Base-by-base conservation (phyloP, 179 eudicot species). In the Beta macrorhiza region DNA sequence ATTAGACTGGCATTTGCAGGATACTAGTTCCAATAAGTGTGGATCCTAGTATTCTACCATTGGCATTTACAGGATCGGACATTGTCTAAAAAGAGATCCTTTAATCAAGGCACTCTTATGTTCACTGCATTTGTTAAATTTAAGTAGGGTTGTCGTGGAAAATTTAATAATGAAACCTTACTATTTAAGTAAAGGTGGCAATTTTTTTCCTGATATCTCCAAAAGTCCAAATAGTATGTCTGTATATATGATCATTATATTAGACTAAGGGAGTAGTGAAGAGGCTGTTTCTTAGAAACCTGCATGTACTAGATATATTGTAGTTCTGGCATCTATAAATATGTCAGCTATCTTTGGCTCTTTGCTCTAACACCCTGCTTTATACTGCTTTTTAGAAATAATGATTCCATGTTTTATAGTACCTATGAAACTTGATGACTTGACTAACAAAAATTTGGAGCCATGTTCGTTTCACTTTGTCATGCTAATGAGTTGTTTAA, bases 1-100 rank as follows among this genome's bases (percentile, higher is more conserved):
- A 2, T 77, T 78, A n/a, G 73, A 20, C 37, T 76, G 70, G 22
- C 9, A 45, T 45, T 51, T 62, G 37, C 3, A 17, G 70, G 7
- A 76, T 63, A n/a, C 74, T 70, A n/a, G 52, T 68, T 42, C 72
- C 72, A 68, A 44, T 22, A 42, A 42, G 12, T 65, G 51, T 42
- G 72, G 25, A 68, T 16, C 72, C 20, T n/a, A n/a, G 55, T 51
- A 51, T 10, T 51, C 7, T 32, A 57, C 45, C 52, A 42, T 15
- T 44, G 74, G 56, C 74, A n/a, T 70, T 45, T 70, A 12, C 51
- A 45, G 55, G 53, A 17, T 47, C 32, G 2, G 56, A 19, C 56
- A 5, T 42, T n/a, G 47, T 67, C 42, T 70, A 49, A 11, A 7
- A 19, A n/a, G 19, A 44, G 74, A 68, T 52, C 71, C 72, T 42